phyloP scores from a whole-genome alignment of 148 eudicot species.

The Rhododendron kiyosumense region DNA sequence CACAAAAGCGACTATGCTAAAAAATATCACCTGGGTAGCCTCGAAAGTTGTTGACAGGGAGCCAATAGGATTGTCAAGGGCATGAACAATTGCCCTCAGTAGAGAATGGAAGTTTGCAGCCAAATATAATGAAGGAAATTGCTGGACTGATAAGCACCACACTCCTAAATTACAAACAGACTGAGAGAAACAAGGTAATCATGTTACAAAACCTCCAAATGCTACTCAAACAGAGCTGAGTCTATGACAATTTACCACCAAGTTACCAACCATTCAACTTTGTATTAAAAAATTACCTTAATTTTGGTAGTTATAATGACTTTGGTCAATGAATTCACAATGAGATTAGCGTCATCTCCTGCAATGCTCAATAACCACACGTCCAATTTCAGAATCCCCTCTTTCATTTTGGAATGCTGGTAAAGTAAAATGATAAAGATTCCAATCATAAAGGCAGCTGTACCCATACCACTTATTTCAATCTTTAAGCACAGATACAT shows the following conservation, averaged over 20 bases:
- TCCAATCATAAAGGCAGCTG: neutral
- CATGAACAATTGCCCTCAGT: constrained; percentile 60
- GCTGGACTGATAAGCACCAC: constrained; percentile 92
- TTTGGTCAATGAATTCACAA: constrained; percentile 49
- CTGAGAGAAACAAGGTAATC: constrained; percentile 30
- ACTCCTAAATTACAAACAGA: constrained; percentile 78
- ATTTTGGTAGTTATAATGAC: constrained; percentile 50
- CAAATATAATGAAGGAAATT: constrained; percentile 42
- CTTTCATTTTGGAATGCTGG: constrained; percentile 1
- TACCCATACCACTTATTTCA: neutral
- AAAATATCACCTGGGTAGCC: constrained; percentile 65
- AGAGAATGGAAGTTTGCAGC: constrained; percentile 46
- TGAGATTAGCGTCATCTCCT: constrained; percentile 43
- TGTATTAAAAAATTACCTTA: constrained; percentile 39
- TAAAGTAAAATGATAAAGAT: neutral
- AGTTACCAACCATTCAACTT: neutral
- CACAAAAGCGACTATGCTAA: neutral
- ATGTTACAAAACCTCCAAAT: constrained; percentile 8
- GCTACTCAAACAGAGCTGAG: neutral
- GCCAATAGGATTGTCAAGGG: constrained; percentile 82
- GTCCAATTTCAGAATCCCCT: neutral
- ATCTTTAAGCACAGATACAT: neutral
- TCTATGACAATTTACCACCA: neutral
- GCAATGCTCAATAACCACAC: constrained; percentile 11
- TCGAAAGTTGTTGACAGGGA: constrained; percentile 81